Base-by-base conservation (phyloP, 2,329 filamentous ascomycete genomes). In the Metarhizium album region DNA sequence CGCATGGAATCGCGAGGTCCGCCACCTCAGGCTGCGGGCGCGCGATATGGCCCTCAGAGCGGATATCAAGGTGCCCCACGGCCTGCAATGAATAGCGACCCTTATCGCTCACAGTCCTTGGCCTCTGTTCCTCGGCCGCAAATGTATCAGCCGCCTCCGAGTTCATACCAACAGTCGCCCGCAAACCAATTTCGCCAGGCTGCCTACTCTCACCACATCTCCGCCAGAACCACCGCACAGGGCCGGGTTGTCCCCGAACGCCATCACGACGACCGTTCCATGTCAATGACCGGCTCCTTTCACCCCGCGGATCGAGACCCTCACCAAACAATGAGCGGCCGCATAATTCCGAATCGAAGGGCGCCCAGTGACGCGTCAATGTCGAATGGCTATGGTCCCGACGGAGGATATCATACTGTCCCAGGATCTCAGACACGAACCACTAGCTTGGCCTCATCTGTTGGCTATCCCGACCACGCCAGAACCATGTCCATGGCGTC, bases 401-500 rank as follows among this genome's bases (percentile, higher is more conserved):
- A 67, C 51, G 64, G 63, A 35, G 67, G 67, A 1, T 74, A 74
- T 55, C 55, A 67, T 20, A 67, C 71, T 51, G 68, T 72, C 24
- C 78, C 74, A 31, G 81, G 75, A 52, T 69, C 70, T 16, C 76
- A 79, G 59, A 80, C 76, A 45, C 74, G 76, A 54, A 79, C 78
- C n/a, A 74, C 78, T 49, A 82, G 78, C 58, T 82, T 83, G 74
- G 72, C 74, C 33, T 82, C 78, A 6, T 80, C 79, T 11, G 72
- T 65, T 27, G 69, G 69, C 33, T 64, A 64, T 22, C 58, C 61
- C 38, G 74, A 80, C 56, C 73, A 74, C 59, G 67, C 64, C 48
- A 77, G 90, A 52, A 85, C 88, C 42, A 90, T 95, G 83, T 95
- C 90, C 1, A 95, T 95, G 87, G 89, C 90, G 31, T 95, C 90